Percentiles rank a stretch among this genome's conserved stretches.
phyloP scores from a whole-genome alignment of 148 eudicot species.

The Silene conica region DNA sequence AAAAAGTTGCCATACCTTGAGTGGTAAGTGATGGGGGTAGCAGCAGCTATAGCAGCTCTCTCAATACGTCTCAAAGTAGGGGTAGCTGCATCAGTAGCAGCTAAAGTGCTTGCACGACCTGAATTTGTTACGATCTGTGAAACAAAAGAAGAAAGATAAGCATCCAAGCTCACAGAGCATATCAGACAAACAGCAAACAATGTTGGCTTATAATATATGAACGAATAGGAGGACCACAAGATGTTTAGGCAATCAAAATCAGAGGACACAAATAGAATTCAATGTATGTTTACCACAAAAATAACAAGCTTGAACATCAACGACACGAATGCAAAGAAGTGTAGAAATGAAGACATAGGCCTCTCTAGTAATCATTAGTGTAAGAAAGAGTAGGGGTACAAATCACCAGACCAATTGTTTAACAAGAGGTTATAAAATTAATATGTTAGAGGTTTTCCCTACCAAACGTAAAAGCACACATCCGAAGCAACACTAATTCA shows the following conservation, averaged over 20 bases:
- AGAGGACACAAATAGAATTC: background rate
- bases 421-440: background rate
- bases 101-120: constrained; percentile 93
- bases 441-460: background rate
- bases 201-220: background rate
- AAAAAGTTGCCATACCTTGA: constrained; percentile 47
- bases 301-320: background rate
- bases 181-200: constrained; percentile 8
- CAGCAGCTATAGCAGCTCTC: constrained; percentile 99
- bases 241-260: background rate
- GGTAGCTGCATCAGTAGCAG: constrained; percentile 97
- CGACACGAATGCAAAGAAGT: no score
- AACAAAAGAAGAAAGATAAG: background rate
- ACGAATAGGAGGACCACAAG: background rate
- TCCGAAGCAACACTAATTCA: background rate
- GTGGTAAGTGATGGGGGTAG: constrained; percentile 88
- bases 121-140: constrained; percentile 87
- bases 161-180: background rate
- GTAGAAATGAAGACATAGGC: no score
- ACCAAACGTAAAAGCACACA: background rate
- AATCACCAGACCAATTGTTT: background rate
- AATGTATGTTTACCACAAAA: background rate
- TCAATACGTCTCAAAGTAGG: constrained; percentile 94
- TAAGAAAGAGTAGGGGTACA: background rate
- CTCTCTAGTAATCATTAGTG: background rate